phyloP scores from a whole-genome alignment of 306 rosid genomes.

The Erythrophleum fordii region DNA sequence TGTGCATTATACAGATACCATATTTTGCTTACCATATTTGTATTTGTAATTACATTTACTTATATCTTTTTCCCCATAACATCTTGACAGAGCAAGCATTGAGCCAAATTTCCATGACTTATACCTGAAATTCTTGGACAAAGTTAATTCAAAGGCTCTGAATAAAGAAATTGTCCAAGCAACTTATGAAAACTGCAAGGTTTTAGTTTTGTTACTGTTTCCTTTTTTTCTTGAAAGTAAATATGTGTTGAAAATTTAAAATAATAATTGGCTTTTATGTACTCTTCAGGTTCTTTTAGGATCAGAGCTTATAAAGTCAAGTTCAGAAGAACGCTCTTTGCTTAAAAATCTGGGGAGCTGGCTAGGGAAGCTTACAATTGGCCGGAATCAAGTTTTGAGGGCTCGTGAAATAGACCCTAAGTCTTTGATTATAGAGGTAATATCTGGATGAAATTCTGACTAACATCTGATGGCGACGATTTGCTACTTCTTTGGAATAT shows the following conservation, averaged over 20 bases:
- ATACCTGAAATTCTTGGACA: slow-evolving; percentile 91
- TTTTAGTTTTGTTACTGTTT: slow-evolving; percentile 36
- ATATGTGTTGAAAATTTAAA: not conserved
- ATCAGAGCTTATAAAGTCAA: slow-evolving; percentile 95
- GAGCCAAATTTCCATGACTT: slow-evolving; percentile 97
- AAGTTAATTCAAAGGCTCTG: slow-evolving; percentile 80
- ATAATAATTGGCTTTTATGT: slow-evolving; percentile 20
- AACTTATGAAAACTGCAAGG: slow-evolving; percentile 99
- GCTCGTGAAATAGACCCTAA: slow-evolving; percentile 99
- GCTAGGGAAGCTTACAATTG: slow-evolving; percentile 98
- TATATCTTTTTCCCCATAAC: not conserved
- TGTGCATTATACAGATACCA: not conserved
- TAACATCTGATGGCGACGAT: not conserved
- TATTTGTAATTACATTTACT: not conserved
- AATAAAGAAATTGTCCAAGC: slow-evolving; percentile 89
- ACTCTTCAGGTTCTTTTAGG: slow-evolving; percentile 87
- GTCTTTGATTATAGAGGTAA: slow-evolving; percentile 95
- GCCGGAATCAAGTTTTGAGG: slow-evolving; percentile 91
- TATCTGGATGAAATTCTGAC: slow-evolving; percentile 12
- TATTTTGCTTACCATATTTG: slow-evolving; percentile 6
- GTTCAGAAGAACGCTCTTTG: slow-evolving; percentile 98
- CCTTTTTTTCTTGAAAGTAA: slow-evolving; percentile 27
- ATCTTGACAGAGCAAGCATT: slow-evolving; percentile 85
- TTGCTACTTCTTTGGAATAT: slow-evolving; percentile 1
- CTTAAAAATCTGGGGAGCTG: slow-evolving; percentile 98